Base-by-base conservation (phyloP, 2,329 filamentous ascomycete genomes). In the Aureobasidium melanogenum region DNA sequence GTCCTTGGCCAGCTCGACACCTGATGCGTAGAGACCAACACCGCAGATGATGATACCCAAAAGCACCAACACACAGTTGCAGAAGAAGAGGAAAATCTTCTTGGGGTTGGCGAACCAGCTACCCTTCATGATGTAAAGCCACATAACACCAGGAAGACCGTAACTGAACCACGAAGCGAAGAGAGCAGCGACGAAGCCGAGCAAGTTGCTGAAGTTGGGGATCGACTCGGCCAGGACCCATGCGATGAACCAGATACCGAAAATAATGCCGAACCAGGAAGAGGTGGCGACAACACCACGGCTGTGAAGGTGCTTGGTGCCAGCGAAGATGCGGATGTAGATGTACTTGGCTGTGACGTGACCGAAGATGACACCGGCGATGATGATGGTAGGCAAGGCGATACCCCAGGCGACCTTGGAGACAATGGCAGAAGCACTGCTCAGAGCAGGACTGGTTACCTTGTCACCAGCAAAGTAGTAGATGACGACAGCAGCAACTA, bases 361-460 rank as follows among this genome's bases (percentile, higher is more conserved):
- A 17, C 82, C 85, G 69, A 88, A 86, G 64, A 90, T 86, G 7
- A 88, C 85, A 60, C 87, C 87, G 0, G 86, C 84, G 54, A 89
- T 83, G 56, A 89, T 76, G 59, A 89, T 89, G 30, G 87, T 89
- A 8, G 86, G 87, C 6, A 88, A 77, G 0, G 87, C 87, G 62
- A 89, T 77, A 26, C 85, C 87, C 73, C 84, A 89, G 17, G 86
- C 84, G 17, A 86, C 74, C 70, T 88, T 88, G 46, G 79, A 76
- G 34, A 88, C 73, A 0, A 80, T 65, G 0, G 70, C 70, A 1
- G 78, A 77, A 7, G 85, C 81, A 0, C 85, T 86, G 9, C 84
- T 83, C 2, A 89, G 77, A 0, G 87, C 86, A 0, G 87, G 87
- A 0, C 83, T 85, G 1, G 80, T 77, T 0, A 89, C 85, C 19